Conservation (phyloP, 306 rosid species). For the Quercus bicolor region DNA sequence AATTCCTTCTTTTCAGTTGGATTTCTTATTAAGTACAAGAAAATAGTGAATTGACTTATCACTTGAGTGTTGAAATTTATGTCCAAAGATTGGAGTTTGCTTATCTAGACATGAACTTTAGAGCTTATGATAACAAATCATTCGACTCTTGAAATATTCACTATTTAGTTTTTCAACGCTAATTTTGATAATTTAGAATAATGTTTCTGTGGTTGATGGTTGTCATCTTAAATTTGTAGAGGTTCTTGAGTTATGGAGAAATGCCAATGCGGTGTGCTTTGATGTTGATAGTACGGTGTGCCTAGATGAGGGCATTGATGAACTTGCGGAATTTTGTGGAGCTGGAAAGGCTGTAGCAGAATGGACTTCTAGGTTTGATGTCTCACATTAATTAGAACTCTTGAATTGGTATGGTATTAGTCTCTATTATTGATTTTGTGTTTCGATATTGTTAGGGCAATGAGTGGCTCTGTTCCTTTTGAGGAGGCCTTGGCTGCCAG, state of each 20-base stretch:
- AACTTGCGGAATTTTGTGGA: constrained; percentile 88
- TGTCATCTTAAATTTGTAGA: constrained; percentile 23
- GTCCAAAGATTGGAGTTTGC: neutral
- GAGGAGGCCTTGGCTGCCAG: constrained; percentile 97
- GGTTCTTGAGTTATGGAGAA: constrained; percentile 56
- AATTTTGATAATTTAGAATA: neutral
- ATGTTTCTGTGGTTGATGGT: neutral
- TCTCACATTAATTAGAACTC: neutral
- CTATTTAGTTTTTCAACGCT: neutral
- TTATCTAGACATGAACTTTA: neutral
- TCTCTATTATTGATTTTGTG: constrained; percentile 23
- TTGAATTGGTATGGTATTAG: neutral
- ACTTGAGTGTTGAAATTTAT: neutral
- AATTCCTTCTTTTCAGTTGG: neutral
- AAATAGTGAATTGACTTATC: neutral
- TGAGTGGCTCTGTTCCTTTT: constrained; percentile 95
- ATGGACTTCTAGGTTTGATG: constrained; percentile 81
- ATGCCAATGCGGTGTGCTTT: constrained; percentile 54
- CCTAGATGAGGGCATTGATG: constrained; percentile 90
- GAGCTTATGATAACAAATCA: neutral
- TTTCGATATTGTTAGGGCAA: constrained; percentile 57
- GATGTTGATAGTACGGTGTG: constrained; percentile 71
- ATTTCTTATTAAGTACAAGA: neutral
- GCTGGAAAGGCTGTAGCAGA: constrained; percentile 97
- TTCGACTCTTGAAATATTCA: neutral